Conservation (phyloP, 257 asterid species). For the Apocynum venetum region DNA sequence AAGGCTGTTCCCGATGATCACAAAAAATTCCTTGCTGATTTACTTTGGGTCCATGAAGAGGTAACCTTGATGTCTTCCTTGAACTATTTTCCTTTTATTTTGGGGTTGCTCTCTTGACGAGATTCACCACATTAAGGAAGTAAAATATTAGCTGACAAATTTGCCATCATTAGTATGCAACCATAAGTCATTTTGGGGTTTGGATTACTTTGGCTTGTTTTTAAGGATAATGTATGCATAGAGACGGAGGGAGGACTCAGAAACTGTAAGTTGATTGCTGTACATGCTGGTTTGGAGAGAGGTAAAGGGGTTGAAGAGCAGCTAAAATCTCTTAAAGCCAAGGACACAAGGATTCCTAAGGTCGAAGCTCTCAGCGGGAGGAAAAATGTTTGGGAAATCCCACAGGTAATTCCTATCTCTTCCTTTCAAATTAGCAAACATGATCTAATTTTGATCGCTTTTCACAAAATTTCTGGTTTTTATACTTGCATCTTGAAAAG, state of each 20-base stretch:
- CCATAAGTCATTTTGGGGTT: neutral
- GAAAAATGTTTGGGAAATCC: slow-evolving; percentile 79
- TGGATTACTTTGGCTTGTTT: neutral
- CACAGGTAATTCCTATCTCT: slow-evolving; percentile 46
- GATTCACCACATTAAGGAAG: neutral
- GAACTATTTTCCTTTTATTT: neutral
- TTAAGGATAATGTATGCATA: slow-evolving; percentile 62
- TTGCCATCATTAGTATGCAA: neutral
- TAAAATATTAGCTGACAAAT: neutral
- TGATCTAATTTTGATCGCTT: neutral
- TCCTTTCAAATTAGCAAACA: neutral
- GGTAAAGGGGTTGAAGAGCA: slow-evolving; percentile 52
- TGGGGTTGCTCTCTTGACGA: neutral
- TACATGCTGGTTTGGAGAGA: slow-evolving; percentile 90
- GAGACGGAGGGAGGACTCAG: slow-evolving; percentile 58
- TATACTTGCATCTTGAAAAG: neutral
- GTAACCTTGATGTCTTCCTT: slow-evolving; percentile 22
- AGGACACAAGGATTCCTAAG: slow-evolving; percentile 80
- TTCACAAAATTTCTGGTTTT: neutral
- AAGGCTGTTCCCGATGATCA: slow-evolving; percentile 81
- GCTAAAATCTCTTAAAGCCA: slow-evolving; percentile 56
- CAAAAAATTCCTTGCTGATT: slow-evolving; percentile 77
- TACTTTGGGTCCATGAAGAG: slow-evolving; percentile 97
- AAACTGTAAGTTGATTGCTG: slow-evolving; percentile 68
- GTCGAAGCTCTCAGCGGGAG: slow-evolving; percentile 82